phyloP scores from a whole-genome alignment of 129 eudicot species.

The Daucus carota region DNA sequence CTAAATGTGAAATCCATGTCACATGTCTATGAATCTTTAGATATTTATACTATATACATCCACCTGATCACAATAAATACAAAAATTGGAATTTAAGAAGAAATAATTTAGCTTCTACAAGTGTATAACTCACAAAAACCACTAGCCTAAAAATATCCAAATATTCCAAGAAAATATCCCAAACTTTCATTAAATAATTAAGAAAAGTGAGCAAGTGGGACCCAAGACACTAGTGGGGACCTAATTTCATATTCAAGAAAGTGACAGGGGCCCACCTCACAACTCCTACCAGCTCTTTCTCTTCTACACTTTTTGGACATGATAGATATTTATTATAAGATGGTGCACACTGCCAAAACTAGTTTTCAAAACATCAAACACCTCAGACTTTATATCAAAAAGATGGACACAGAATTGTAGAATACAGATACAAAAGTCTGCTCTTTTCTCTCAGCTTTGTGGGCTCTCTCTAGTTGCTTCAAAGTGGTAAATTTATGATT shows the following conservation, averaged over 20 bases:
- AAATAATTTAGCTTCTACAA: not conserved
- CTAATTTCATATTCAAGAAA: conserved; percentile 37
- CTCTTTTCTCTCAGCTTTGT: not conserved
- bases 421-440: not conserved
- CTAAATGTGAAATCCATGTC: too few relatives aligned
- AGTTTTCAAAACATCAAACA: not conserved
- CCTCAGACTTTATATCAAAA: not conserved
- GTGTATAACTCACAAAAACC: not conserved
- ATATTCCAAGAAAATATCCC: not conserved
- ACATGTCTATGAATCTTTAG: too few relatives aligned
- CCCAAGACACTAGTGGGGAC: conserved; percentile 19
- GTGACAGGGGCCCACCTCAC: conserved; percentile 58
- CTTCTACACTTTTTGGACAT: conserved; percentile 32
- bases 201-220: conserved; percentile 2
- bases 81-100: not conserved
- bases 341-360: not conserved
- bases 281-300: conserved; percentile 20
- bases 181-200: not conserved
- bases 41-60: not conserved
- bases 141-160: not conserved
- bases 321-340: conserved; percentile 13
- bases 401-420: conserved; percentile 13
- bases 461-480: not conserved
- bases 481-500: not conserved
- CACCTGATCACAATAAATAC: not conserved